Base-by-base conservation (phyloP, 306 rosid genomes). In the Cicer bijugum region DNA sequence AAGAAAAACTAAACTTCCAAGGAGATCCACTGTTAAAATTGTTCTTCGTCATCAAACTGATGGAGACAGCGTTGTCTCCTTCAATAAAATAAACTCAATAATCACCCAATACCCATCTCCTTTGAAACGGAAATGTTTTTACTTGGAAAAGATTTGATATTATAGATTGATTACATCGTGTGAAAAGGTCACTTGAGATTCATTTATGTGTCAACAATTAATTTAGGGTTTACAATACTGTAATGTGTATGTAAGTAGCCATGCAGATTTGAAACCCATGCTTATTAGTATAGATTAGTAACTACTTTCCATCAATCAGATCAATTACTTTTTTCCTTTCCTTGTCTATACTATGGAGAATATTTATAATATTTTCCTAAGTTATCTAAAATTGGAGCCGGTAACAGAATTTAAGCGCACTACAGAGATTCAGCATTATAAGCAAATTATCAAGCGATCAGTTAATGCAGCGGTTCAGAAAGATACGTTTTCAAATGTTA, bases 231-330 rank as follows among this genome's bases (percentile, higher is more conserved):
- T 40, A 67, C 23, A 12, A 23, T 46, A 28, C 12, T 28, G 6
- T 47, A 66, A 67, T 46, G 23, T n/a, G n/a, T 47, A 67, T 28
- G 12, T 58, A 46, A 46, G 23, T 67, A 12, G 43, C 72, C 71
- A 23, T 67, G 72, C 15, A 67, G 72, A 46, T 67, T 23, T 1
- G 43, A 67, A 67, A 67, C 57, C 23, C 40, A 12, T 45, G 58
- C 10, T 67, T 67, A 46, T 11, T 44, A 20, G 43, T 10, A 66
- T 43, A 66, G 19, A 45, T 12, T 67, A 19, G 72, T 47, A 47
- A 67, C 43, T 67, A 46, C 59, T 47, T 46, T 20, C 45, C 23
- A 47, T 12, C 37, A 67, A 46, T 38, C 73, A 0, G 48, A 7
- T 68, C 11, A 48, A 46, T 47, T 47, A 33, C 40, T 48, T 28